phyloP scores from a whole-genome alignment of 345 rosid species.

The Anacardium occidentale region DNA sequence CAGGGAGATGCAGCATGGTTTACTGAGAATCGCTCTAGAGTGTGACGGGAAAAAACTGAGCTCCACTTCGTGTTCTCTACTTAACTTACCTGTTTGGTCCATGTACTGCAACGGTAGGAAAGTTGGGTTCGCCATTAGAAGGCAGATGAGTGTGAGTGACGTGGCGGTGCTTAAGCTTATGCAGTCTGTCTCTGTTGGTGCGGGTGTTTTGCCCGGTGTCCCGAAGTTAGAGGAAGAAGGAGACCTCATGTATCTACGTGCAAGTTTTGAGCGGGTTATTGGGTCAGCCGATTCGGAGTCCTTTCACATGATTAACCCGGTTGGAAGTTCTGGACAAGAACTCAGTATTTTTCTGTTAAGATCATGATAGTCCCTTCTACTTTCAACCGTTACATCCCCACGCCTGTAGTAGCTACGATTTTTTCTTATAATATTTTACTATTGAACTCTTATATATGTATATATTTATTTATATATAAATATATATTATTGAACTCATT shows the following conservation, averaged over 20 bases:
- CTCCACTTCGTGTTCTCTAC: slow-evolving; percentile 31
- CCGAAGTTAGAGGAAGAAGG: slow-evolving; percentile 36
- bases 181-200: slow-evolving; percentile 75
- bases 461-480: too few relatives aligned
- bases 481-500: too few relatives aligned
- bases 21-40: slow-evolving; percentile 63
- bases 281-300: slow-evolving; percentile 77
- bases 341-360: slow-evolving; percentile 72
- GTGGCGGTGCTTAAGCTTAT: slow-evolving; percentile 49
- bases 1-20: slow-evolving; percentile 73
- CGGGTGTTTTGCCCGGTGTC: slow-evolving; percentile 57
- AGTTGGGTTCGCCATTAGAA: slow-evolving; percentile 64
- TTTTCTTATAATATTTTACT: too few relatives aligned
- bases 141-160: slow-evolving; percentile 42
- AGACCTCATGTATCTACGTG: slow-evolving; percentile 63
- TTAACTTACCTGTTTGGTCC: slow-evolving; percentile 70
- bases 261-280: slow-evolving; percentile 63
- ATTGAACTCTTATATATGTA: too few relatives aligned
- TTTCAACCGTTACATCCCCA: too few relatives aligned
- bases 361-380: slow-evolving; percentile 30
- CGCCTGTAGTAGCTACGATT: too few relatives aligned
- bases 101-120: slow-evolving; percentile 82
- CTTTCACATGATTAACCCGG: slow-evolving; percentile 80
- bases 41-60: slow-evolving; percentile 38
- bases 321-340: slow-evolving; percentile 66